Evolutionary conservation across 2,329 filamentous ascomycete species (phyloP).

Genomic region (Graphilbum sp.): DNA sequence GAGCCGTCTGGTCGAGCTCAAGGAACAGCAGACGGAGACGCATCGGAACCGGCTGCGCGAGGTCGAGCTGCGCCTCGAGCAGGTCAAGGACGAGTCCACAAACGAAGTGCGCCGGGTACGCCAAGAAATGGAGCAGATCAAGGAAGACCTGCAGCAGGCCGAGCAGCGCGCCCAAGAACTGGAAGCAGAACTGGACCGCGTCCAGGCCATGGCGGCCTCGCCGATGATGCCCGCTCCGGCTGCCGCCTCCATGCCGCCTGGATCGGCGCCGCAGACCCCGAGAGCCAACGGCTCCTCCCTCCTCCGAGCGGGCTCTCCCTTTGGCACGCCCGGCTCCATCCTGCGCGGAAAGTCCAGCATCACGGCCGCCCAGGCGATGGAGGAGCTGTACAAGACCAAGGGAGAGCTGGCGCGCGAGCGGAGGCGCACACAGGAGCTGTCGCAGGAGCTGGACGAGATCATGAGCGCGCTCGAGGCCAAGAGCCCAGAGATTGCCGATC

Average conservation of each 20-base stretch:
- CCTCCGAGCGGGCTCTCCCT: constrained; percentile 41
- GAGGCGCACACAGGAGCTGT: constrained; percentile 57
- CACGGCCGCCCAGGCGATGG: constrained; percentile 45
- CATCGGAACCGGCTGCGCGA: constrained; percentile 55
- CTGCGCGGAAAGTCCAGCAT: constrained; percentile 35
- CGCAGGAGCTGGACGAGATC: constrained; percentile 68
- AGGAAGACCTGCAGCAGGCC: constrained; percentile 25
- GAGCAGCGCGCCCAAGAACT: constrained; percentile 33
- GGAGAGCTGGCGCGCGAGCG: constrained; percentile 58
- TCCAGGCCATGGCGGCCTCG: constrained; percentile 26
- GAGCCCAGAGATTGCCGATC: constrained; percentile 74
- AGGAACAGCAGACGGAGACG: constrained; percentile 58
- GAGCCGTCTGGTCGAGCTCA: constrained; percentile 66
- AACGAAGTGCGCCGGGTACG: constrained; percentile 39
- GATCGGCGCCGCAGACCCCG: constrained; percentile 43
- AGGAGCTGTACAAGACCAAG: constrained; percentile 52
- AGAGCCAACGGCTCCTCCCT: constrained; percentile 37
- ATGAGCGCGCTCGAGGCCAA: constrained; percentile 71
- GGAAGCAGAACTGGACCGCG: constrained; percentile 35
- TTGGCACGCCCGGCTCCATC: constrained; percentile 42
- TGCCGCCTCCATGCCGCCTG: constrained; percentile 14
- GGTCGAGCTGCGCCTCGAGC: constrained; percentile 45
- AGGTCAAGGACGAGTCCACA: constrained; percentile 50
- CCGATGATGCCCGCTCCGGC: too few species aligned
- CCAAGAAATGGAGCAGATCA: constrained; percentile 39